phyloP scores from a whole-genome alignment of 148 eudicot species.

The Arbutus unedo region DNA sequence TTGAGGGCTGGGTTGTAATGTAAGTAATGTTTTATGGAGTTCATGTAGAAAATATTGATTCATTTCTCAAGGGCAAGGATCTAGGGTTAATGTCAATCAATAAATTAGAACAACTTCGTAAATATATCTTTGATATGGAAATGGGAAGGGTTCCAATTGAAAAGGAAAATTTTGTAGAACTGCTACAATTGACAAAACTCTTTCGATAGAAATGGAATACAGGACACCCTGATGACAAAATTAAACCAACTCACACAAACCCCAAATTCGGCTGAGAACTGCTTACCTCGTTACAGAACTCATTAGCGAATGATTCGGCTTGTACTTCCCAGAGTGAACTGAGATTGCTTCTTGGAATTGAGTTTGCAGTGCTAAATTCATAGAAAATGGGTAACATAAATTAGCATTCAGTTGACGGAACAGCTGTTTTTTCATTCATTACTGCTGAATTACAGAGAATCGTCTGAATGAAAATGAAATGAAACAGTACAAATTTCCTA shows the following conservation, averaged over 20 bases:
- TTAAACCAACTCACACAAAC: neutral
- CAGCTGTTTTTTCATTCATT: neutral
- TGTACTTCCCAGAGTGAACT: neutral
- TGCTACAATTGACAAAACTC: no score
- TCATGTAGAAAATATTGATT: no score
- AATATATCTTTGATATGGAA: no score
- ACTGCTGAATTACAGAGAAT: neutral
- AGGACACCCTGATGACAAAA: neutral
- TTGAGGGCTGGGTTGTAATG: no score
- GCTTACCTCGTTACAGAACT: neutral
- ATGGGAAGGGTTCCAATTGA: no score
- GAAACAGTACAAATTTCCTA: conserved; percentile 10
- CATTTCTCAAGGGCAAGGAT: no score
- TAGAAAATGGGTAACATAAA: neutral
- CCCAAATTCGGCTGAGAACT: neutral
- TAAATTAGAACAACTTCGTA: no score
- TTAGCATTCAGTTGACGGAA: neutral
- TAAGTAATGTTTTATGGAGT: no score
- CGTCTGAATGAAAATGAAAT: no score
- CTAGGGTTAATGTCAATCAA: no score
- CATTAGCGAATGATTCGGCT: neutral
- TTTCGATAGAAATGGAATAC: neutral
- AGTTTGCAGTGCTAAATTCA: neutral
- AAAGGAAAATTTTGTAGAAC: no score
- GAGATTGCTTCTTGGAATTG: neutral